A percentile compares a stretch with the other conserved stretches of the same genome.
Evolutionary conservation across 2,329 filamentous ascomycete species (phyloP).

Genomic region (Lecanicillium sp.): DNA sequence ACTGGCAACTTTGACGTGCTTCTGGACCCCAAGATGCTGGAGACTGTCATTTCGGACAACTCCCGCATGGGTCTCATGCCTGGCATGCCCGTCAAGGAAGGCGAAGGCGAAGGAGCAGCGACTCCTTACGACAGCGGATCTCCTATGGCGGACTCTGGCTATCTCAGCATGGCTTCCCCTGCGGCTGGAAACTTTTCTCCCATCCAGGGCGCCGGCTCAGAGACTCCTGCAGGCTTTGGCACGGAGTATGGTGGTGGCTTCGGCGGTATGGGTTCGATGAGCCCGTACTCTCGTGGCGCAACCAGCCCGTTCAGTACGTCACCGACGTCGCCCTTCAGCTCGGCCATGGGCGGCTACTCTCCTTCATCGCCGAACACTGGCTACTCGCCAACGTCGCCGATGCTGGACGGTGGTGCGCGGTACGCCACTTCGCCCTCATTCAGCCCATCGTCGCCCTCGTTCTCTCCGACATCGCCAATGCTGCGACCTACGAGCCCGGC

Average conservation of each 20-base stretch:
- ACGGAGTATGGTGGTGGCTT: constrained; percentile 50
- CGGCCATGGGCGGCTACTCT: constrained; percentile 56
- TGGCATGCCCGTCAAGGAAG: constrained; percentile 68
- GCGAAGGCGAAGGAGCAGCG: constrained; percentile 71
- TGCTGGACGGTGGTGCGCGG: constrained; percentile 46
- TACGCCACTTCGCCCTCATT: constrained; percentile 55
- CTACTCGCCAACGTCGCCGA: constrained; percentile 45
- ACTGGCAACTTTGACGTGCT: constrained; percentile 94
- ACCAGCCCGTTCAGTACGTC: constrained; percentile 73
- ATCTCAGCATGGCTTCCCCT: constrained; percentile 55
- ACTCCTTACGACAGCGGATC: constrained; percentile 91
- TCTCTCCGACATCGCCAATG: constrained; percentile 55
- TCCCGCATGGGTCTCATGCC: constrained; percentile 76
- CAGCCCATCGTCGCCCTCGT: constrained; percentile 55
- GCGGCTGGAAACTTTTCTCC: constrained; percentile 65
- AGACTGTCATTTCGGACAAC: constrained; percentile 90
- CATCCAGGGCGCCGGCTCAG: constrained; percentile 67
- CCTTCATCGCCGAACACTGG: constrained; percentile 67
- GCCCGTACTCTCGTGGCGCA: constrained; percentile 55
- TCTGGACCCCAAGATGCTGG: constrained; percentile 90
- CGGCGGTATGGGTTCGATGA: constrained; percentile 43
- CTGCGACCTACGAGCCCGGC: constrained; percentile 47
- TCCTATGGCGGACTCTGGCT: constrained; percentile 66
- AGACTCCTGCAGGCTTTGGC: constrained; percentile 58
- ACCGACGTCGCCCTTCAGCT: constrained; percentile 54